Conservation (phyloP, 306 rosid species). For the Senna tora region DNA sequence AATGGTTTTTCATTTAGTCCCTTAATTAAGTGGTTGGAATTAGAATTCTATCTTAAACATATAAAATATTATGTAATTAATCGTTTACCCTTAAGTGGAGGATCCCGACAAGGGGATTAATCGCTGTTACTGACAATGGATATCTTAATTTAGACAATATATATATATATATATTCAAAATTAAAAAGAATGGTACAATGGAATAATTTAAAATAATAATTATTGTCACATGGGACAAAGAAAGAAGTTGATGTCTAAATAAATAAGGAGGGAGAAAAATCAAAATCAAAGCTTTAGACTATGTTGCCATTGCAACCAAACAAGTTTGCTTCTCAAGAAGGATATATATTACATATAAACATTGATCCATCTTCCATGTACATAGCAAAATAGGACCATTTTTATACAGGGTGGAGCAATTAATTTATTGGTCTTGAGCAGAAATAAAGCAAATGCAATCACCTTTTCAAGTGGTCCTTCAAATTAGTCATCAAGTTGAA, state of each 20-base stretch:
- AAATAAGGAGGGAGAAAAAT: slow-evolving; percentile 13
- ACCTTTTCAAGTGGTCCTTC: slow-evolving; percentile 22
- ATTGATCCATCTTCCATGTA: neutral
- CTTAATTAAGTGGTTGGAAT: no score
- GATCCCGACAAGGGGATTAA: no score
- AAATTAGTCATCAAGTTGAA: neutral
- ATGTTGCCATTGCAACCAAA: neutral
- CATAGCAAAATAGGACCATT: neutral
- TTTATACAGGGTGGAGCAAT: neutral
- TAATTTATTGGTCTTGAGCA: slow-evolving; percentile 14
- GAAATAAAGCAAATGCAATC: neutral
- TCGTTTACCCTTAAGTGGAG: no score
- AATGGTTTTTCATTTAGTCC: no score
- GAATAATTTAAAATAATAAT: neutral
- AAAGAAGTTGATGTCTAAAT: slow-evolving; percentile 15
- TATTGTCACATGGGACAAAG: neutral
- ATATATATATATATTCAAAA: no score
- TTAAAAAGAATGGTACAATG: neutral
- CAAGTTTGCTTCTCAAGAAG: neutral
- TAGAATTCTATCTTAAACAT: no score
- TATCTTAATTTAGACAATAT: no score
- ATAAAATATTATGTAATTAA: no score
- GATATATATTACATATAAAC: neutral
- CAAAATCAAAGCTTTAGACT: slow-evolving; percentile 2
- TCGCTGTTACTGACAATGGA: no score